Evolutionary conservation across 768 basidiomycete species (phyloP).

Genomic region (Pleurotus salmoneostramineus): DNA sequence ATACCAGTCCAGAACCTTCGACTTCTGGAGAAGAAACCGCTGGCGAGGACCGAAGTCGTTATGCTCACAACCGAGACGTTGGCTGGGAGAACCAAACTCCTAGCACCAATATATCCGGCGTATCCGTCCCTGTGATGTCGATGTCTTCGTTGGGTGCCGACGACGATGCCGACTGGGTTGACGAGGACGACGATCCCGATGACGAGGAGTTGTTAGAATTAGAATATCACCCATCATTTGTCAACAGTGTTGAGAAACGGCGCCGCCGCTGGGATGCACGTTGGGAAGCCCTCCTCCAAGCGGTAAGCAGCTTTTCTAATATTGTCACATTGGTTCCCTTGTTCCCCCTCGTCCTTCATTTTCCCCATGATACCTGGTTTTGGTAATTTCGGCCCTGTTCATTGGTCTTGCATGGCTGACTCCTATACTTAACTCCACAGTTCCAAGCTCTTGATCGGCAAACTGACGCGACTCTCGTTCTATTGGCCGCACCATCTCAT

Average conservation of each 20-base stretch:
- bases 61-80: conserved; percentile 35
- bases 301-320: conserved; percentile 39
- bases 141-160: conserved; percentile 18
- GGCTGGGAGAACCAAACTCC: conserved; percentile 25
- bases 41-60: conserved; percentile 46
- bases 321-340: not conserved
- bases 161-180: conserved; percentile 62
- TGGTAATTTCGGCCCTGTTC: conserved; percentile 25
- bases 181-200: conserved; percentile 69
- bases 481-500: conserved; percentile 75
- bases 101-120: conserved; percentile 11
- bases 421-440: conserved; percentile 28
- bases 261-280: conserved; percentile 69
- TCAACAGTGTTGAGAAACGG: conserved; percentile 63
- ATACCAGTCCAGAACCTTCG: conserved; percentile 75
- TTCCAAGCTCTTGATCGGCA: conserved; percentile 78
- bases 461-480: conserved; percentile 74
- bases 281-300: conserved; percentile 73
- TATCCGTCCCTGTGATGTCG: conserved; percentile 12
- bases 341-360: not conserved
- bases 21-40: conserved; percentile 79
- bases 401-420: conserved; percentile 3
- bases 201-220: conserved; percentile 70
- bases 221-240: conserved; percentile 72
- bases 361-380: conserved; percentile 13